Evolutionary conservation across 2,329 filamentous ascomycete species (phyloP), one percentile per base, ranked within the genome.

Genomic region (Helotiales sp.): DNA sequence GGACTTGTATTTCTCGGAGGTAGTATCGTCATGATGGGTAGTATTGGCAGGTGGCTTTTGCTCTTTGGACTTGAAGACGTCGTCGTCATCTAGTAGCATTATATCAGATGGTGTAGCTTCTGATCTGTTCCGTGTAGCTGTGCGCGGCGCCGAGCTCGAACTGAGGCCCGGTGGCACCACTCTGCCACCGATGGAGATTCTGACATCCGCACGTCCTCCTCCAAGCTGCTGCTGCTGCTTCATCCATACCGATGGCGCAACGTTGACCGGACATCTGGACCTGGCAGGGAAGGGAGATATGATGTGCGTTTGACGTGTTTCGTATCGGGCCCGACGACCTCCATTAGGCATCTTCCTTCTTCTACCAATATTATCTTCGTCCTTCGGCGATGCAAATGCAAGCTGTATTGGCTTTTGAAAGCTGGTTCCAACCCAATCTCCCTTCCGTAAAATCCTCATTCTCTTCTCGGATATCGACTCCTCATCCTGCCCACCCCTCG

Each of bases 341-440:
- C 62, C 46, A 4, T 24, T 9, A 8, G 49, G 57, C 5, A 70
- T 25, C 36, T 55, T 66, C 42, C 66, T 63, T 34, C 70, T 64
- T 58, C 60, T 66, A 3, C 68, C 70, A 52, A 71, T 57, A 27
- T 64, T 60, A 30, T 67, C 54, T 42, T 64, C 58, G 27, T 63
- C 47, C 52, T 48, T 59, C 15, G 61, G 47, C 24, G 63, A 51
- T 13, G 51, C 52, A 49, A 65, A 69, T n/a, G 50, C 58, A 17
- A 69, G 33, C 15, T 64, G 46, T 13, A 66, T 33, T 17, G 66
- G 67, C 36, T 56, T 63, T 31, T 66, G 64, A 40, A 63, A 63
- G 9, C 49, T 63, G 6, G 68, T 49, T n/a, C 70, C 68, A 15
- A 67, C 61, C 70, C 70, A 72, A 50, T 72, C 70, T 24, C 61